phyloP scores from a whole-genome alignment of 2,329 filamentous ascomycete species.

The Calonectria henricotiae region DNA sequence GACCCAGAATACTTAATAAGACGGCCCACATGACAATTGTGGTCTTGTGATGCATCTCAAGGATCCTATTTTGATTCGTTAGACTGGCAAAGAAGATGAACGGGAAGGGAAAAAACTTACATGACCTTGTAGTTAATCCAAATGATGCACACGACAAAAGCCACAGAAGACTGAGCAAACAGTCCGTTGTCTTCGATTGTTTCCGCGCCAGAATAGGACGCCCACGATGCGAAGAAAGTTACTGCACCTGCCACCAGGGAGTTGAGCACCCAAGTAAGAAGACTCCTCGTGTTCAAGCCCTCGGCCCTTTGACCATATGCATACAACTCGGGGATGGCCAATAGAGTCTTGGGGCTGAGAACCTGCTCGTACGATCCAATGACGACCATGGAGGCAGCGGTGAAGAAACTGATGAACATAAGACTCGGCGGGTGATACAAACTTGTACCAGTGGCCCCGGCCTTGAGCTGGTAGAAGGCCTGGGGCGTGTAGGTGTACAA shows the following conservation, averaged over 20 bases:
- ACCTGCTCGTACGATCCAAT: conserved; percentile 96
- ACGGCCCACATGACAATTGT: conserved; percentile 74
- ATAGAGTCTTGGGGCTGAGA: conserved; percentile 83
- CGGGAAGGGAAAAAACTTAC: conserved; percentile 62
- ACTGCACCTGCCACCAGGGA: conserved; percentile 82
- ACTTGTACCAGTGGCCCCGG: conserved; percentile 91
- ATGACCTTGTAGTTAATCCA: conserved; percentile 86
- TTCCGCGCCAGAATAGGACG: conserved; percentile 65
- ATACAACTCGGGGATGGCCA: conserved; percentile 94
- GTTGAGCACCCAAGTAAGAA: conserved; percentile 84
- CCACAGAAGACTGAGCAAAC: conserved; percentile 83
- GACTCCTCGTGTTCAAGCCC: conserved; percentile 83
- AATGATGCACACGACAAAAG: conserved; percentile 79
- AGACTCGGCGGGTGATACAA: conserved; percentile 83
- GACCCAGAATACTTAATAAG: conserved; percentile 75
- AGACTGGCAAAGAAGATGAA: conserved; percentile 17
- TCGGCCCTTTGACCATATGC: conserved; percentile 81
- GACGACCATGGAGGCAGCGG: conserved; percentile 90
- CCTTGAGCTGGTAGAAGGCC: conserved; percentile 86
- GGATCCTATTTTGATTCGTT: conserved; percentile 63
- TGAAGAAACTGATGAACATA: conserved; percentile 93
- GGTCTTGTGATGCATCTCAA: conserved; percentile 86
- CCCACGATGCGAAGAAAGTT: conserved; percentile 77
- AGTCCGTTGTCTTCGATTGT: conserved; percentile 77
- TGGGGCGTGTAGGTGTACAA: conserved; percentile 88